Conservation (phyloP, 306 rosid genomes). For the Castanospermum australe region DNA sequence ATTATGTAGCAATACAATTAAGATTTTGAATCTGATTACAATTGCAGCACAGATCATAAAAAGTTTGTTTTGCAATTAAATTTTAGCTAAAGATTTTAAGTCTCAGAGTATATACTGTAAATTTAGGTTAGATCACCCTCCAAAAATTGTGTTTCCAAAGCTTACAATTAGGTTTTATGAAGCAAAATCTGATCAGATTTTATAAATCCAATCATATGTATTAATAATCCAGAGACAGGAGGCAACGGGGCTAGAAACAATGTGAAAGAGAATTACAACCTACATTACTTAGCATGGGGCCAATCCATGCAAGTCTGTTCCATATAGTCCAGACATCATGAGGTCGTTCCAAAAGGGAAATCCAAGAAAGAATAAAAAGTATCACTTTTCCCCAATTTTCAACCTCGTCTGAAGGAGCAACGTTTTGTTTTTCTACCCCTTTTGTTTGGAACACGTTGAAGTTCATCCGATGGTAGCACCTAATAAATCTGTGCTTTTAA, state of each 20-base stretch:
- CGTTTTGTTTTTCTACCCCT: neutral
- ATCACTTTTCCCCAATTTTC: neutral
- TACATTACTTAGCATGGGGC: no score
- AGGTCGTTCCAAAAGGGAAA: neutral
- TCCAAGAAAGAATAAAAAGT: neutral
- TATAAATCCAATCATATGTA: no score
- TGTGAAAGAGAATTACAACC: no score
- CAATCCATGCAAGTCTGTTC: no score
- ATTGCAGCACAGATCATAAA: neutral
- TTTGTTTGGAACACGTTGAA: neutral
- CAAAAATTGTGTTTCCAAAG: neutral
- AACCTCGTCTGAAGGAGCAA: neutral
- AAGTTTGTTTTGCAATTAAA: neutral
- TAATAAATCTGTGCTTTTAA: neutral
- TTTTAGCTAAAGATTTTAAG: neutral
- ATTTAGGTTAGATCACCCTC: neutral
- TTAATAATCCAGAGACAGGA: no score
- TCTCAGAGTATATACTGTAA: neutral
- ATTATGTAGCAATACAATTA: neutral
- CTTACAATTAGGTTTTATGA: no score
- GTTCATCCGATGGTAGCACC: neutral
- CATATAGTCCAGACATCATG: no score
- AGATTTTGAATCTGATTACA: neutral
- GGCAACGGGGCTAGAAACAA: no score
- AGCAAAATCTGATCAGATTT: no score